Evolutionary conservation across 805 yeast species (phyloP).

Genomic region (Hemisphaericaspora nanyangensis): DNA sequence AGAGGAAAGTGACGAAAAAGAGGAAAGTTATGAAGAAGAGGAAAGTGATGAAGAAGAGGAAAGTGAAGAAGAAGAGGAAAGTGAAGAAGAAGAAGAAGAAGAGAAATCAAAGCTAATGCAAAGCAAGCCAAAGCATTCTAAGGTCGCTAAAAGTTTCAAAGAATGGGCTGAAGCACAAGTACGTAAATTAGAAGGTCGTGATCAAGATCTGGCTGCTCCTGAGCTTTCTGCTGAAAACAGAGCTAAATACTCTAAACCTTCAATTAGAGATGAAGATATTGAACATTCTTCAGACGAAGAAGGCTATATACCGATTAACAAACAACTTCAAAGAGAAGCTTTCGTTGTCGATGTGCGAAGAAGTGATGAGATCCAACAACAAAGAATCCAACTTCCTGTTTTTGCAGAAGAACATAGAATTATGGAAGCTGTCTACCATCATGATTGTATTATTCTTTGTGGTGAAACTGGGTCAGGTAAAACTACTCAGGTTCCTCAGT

Average conservation of each 20-base stretch:
- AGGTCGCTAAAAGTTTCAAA: conserved; percentile 57
- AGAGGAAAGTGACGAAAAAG: conserved; percentile 15
- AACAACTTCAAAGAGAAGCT: conserved; percentile 52
- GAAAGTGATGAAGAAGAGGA: conserved; percentile 26
- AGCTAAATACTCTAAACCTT: conserved; percentile 39
- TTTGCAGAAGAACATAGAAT: conserved; percentile 85
- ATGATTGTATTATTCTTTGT: conserved; percentile 85
- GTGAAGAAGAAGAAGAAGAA: conserved; percentile 23
- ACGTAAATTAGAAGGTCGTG: conserved; percentile 59
- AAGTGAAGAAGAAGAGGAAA: conserved; percentile 27
- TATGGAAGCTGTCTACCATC: conserved; percentile 93
- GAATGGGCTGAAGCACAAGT: conserved; percentile 83
- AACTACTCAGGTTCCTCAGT: conserved; percentile 97
- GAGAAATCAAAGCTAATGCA: conserved; percentile 31
- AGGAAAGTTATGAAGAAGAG: conserved; percentile 27
- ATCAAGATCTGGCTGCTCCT: conserved; percentile 27
- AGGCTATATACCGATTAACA: conserved; percentile 55
- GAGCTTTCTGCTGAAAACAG: conserved; percentile 48
- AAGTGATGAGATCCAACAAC: conserved; percentile 58
- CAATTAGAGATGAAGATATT: conserved; percentile 65
- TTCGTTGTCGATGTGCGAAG: conserved; percentile 67
- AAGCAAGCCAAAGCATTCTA: conserved; percentile 43
- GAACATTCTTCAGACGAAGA: conserved; percentile 68
- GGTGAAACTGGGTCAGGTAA: conserved; percentile 99
- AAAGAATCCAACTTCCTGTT: conserved; percentile 78